phyloP scores from a whole-genome alignment of 495 filamentous ascomycete genomes.

The Physcia stellaris region DNA sequence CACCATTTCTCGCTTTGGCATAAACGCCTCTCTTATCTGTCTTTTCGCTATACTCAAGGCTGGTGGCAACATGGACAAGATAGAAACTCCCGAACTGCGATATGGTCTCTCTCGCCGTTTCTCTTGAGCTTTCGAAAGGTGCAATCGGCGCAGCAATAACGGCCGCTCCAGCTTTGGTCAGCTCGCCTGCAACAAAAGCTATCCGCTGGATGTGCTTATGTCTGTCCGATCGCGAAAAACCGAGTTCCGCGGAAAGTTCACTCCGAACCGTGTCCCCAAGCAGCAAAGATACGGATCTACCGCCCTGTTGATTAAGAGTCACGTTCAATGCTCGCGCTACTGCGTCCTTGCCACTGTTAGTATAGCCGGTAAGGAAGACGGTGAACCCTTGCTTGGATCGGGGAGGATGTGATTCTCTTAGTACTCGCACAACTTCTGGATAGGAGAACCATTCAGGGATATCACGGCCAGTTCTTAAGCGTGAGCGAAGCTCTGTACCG shows the following conservation, averaged over 20 bases:
- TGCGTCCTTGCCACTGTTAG: slow-evolving; percentile 92
- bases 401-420: slow-evolving; percentile 87
- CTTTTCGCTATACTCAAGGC: slow-evolving; percentile 82
- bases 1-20: slow-evolving; percentile 64
- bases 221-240: slow-evolving; percentile 87
- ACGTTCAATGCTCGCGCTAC: slow-evolving; percentile 92
- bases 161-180: slow-evolving; percentile 82
- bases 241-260: slow-evolving; percentile 88
- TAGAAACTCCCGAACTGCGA: slow-evolving; percentile 83
- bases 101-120: slow-evolving; percentile 67
- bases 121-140: slow-evolving; percentile 67
- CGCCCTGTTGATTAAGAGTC: slow-evolving; percentile 95
- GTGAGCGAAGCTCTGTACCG: slow-evolving; percentile 83
- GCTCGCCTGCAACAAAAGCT: slow-evolving; percentile 87
- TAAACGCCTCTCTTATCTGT: slow-evolving; percentile 93
- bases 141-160: slow-evolving; percentile 98
- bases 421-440: slow-evolving; percentile 91
- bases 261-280: slow-evolving; percentile 88
- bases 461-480: slow-evolving; percentile 76
- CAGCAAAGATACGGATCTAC: slow-evolving; percentile 83
- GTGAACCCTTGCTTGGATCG: slow-evolving; percentile 89
- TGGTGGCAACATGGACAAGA: slow-evolving; percentile 88
- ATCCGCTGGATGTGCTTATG: slow-evolving; percentile 94
- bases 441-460: slow-evolving; percentile 99
- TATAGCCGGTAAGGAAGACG: slow-evolving; percentile 92